Conservation (phyloP, 768 basidiomycete genomes). For the Rhizopogon sp. region DNA sequence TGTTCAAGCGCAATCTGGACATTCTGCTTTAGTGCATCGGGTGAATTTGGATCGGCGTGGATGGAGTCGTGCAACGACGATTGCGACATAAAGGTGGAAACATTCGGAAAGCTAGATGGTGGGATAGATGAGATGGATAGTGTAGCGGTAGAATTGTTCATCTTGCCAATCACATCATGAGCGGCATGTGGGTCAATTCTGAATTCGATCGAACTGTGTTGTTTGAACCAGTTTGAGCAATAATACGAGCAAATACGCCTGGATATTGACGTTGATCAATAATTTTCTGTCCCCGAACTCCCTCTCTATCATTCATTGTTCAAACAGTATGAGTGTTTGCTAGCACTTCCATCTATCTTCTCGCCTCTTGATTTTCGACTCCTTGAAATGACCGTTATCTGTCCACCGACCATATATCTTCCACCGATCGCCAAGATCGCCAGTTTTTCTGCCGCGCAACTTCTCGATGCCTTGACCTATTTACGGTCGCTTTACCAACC, state of each 20-base stretch:
- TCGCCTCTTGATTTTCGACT: background rate
- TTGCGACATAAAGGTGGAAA: constrained; percentile 23
- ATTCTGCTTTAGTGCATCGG: constrained; percentile 59
- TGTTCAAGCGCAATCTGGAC: constrained; percentile 43
- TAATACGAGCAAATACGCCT: background rate
- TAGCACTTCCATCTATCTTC: background rate
- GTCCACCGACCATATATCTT: constrained; percentile 48
- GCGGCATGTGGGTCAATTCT: no score
- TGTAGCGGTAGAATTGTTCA: constrained; percentile 1
- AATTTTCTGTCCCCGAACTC: no score
- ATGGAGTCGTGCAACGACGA: constrained; percentile 12
- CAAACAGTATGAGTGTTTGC: background rate
- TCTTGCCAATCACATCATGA: constrained; percentile 4
- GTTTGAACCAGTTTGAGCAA: background rate
- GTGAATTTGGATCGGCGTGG: constrained; percentile 49
- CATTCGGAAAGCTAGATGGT: constrained; percentile 7
- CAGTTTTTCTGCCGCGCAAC: constrained; percentile 26
- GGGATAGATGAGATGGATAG: constrained; percentile 15
- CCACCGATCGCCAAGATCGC: constrained; percentile 46
- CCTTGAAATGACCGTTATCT: background rate
- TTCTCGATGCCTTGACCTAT: constrained; percentile 44
- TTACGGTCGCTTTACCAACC: constrained; percentile 56
- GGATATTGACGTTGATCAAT: background rate
- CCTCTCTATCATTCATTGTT: background rate
- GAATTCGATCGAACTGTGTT: background rate